Evolutionary conservation across 2,329 filamentous ascomycete species (phyloP).

Genomic region (Fusarium sp.): DNA sequence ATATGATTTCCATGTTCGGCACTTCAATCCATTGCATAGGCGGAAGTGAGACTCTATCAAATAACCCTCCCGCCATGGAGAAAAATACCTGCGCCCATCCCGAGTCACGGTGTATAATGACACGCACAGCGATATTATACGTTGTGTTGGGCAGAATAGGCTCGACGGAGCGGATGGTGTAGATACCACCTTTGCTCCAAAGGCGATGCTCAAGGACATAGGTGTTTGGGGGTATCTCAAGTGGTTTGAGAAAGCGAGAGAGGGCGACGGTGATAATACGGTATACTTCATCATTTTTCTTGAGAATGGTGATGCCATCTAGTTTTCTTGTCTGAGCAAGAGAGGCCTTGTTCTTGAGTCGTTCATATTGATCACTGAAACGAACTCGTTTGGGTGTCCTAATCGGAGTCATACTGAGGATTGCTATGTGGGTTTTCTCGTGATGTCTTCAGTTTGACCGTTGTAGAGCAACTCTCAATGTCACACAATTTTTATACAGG

Average conservation of each 20-base stretch:
- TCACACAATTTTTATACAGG: not conserved
- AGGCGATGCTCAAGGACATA: not conserved
- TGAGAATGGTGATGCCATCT: not conserved
- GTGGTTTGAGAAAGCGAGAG: not conserved
- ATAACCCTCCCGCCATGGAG: not conserved
- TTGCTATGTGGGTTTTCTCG: not conserved
- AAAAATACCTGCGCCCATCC: not conserved
- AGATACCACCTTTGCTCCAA: not conserved
- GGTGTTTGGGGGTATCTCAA: not conserved
- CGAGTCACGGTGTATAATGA: not conserved
- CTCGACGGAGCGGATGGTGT: not conserved
- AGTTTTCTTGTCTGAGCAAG: not conserved
- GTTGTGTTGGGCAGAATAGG: not conserved
- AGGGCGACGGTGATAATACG: not conserved
- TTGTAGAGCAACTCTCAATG: not conserved
- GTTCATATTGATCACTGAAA: not conserved
- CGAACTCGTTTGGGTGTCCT: not conserved
- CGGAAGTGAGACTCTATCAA: not conserved
- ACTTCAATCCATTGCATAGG: not conserved
- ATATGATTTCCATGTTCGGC: not conserved
- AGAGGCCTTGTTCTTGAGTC: not conserved
- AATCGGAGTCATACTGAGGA: not conserved
- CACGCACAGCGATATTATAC: not conserved
- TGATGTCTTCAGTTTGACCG: not conserved
- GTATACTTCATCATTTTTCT: not conserved